phyloP scores from a whole-genome alignment of 306 rosid species.

The Lablab purpureus region DNA sequence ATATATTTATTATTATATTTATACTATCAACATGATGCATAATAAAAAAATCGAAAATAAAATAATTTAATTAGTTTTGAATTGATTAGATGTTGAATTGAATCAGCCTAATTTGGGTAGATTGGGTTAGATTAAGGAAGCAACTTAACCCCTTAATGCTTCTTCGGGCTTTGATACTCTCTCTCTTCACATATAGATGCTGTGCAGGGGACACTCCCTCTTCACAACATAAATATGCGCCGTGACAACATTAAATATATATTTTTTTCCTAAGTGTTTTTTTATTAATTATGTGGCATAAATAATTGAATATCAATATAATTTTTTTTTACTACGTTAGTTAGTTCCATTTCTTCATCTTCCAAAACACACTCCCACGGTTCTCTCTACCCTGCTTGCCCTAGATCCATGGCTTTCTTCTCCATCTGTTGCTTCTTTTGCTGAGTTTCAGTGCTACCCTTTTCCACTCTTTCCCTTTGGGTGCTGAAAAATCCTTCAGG shows the following conservation, averaged over 20 bases:
- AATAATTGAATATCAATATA: conserved; percentile 17
- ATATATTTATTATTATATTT: too few relatives aligned
- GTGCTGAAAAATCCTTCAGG: conserved; percentile 29
- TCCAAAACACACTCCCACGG: conserved; percentile 50
- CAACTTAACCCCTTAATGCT: neutral
- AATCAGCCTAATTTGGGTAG: too few relatives aligned
- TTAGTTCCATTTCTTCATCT: conserved; percentile 45
- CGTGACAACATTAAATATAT: conserved; percentile 53
- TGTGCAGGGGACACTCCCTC: conserved; percentile 55
- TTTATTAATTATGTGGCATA: neutral
- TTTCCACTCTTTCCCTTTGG: conserved; percentile 29
- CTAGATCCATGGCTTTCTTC: conserved; percentile 82
- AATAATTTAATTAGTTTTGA: too few relatives aligned
- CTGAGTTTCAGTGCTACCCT: conserved; percentile 51
- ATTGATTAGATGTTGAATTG: too few relatives aligned
- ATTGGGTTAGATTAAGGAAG: too few relatives aligned
- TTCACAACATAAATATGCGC: conserved; percentile 58
- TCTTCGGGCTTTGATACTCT: neutral
- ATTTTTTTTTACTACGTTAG: conserved; percentile 25
- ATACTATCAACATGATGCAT: too few relatives aligned
- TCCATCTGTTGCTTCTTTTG: conserved; percentile 49
- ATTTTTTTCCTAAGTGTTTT: neutral
- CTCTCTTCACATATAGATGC: conserved; percentile 54
- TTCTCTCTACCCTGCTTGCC: conserved; percentile 60
- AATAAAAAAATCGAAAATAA: too few relatives aligned